Conservation (phyloP, 1,139 yeast genomes). For the Hyphopichia khmerensis region DNA sequence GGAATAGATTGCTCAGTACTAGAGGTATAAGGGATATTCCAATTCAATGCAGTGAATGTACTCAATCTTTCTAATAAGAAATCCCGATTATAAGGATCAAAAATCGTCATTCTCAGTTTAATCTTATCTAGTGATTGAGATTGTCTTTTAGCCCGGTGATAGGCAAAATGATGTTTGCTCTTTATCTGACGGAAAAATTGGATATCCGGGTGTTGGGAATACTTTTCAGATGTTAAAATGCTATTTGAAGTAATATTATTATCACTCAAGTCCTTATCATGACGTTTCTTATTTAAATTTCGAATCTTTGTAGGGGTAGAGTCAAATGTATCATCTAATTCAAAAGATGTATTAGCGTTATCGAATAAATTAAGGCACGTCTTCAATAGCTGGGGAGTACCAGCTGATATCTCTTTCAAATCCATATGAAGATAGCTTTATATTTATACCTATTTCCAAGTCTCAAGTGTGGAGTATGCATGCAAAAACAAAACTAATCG, state of each 20-base stretch:
- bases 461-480: background rate
- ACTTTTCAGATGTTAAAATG: slow-evolving; percentile 8
- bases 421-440: background rate
- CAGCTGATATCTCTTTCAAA: slow-evolving; percentile 11
- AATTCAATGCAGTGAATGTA: slow-evolving; percentile 34
- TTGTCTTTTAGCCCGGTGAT: slow-evolving; percentile 29
- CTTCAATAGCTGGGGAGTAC: slow-evolving; percentile 30
- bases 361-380: slow-evolving; percentile 26
- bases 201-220: slow-evolving; percentile 35
- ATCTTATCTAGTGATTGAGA: slow-evolving; percentile 12
- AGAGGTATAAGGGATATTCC: slow-evolving; percentile 26
- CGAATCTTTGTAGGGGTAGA: slow-evolving; percentile 16
- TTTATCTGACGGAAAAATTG: slow-evolving; percentile 39
- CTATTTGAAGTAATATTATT: background rate
- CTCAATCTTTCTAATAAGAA: slow-evolving; percentile 26
- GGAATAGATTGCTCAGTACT: slow-evolving; percentile 4
- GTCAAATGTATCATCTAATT: background rate
- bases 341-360: background rate
- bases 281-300: slow-evolving; percentile 3
- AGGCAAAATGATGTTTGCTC: slow-evolving; percentile 34
- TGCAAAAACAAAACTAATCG: background rate
- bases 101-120: slow-evolving; percentile 16
- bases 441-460: background rate
- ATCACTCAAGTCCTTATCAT: background rate
- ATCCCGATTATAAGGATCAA: slow-evolving; percentile 36